Base-by-base conservation (phyloP, 768 basidiomycete genomes). In the Gelatoporia subvermispora region DNA sequence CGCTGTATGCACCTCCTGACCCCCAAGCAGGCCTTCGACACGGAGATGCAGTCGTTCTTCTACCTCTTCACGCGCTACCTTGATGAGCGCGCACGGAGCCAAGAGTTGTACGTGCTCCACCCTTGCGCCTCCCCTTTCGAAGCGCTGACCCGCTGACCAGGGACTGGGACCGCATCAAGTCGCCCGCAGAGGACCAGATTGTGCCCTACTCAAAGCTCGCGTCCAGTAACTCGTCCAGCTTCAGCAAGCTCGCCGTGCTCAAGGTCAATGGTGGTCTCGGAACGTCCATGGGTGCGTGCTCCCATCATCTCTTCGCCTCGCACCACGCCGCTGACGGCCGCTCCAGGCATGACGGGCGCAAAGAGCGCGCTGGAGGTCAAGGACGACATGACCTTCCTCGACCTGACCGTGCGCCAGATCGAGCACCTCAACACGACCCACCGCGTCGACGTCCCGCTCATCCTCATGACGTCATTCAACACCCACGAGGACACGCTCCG, bases 391-490 rank as follows among this genome's bases (percentile, higher is more conserved):
- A 94, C 88, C 44, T 97, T 96, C 82, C 82, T 97, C 53, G 94
- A 97, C 68, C 79, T 97, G 54, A 87, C 82, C 48, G 91, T 97
- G 40, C 81, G 91, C 56, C 93, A 96, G 71, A 93, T 97, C 61
- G 92, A 96, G 76, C 90, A 95, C 67, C 83, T 95, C 64, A 93
- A 94, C 77, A 87, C 84, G 45, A 78, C 81, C 42, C 74, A 81
- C 63, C 81, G 80, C 54, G 85, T 90, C 68, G 87, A 96, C 69
- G 90, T 95, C 39, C 93, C 92, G 17, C 86, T 96, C 67, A 88
- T 96, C 72, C 82, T 97, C 63, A 95, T 96, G 95, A 96, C 93
- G 64, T 95, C 92, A 48, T 97, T 98, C 79, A 95, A 95, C 76
- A 97, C 94, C n/a, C 89, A 93, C 66, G 91, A 96, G 34, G 93